Conservation (phyloP, 176 grass and related monocot genomes). For the Saccharum spontaneum region DNA sequence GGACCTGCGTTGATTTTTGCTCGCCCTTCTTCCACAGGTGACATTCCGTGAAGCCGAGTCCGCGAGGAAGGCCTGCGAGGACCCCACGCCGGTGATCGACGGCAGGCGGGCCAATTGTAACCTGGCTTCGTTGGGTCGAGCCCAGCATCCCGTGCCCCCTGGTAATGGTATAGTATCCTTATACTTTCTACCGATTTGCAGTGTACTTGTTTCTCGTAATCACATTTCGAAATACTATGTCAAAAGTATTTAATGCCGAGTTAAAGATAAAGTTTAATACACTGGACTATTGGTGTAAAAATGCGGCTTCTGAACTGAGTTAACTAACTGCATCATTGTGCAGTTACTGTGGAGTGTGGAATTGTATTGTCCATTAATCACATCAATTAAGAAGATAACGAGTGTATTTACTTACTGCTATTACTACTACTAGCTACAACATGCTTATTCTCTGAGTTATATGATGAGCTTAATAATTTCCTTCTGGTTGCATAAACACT, state of each 20-base stretch:
- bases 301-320: not conserved
- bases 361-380: constrained; percentile 1
- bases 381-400: not conserved
- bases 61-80: constrained; percentile 77
- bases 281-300: not conserved
- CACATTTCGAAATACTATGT: not conserved
- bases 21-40: constrained; percentile 45
- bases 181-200: not conserved
- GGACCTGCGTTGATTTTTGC: constrained; percentile 18
- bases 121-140: constrained; percentile 83
- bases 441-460: not conserved
- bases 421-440: not conserved
- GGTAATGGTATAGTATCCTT: constrained; percentile 36
- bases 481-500: not conserved
- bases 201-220: not conserved
- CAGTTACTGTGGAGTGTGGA: constrained; percentile 12
- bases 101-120: constrained; percentile 92
- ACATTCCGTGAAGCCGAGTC: constrained; percentile 87
- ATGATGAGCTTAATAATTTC: not conserved
- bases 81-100: constrained; percentile 77
- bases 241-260: not conserved
- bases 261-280: not conserved
- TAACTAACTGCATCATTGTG: not conserved
- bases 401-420: not conserved
- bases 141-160: constrained; percentile 43